These are phyloP conservation scores for Hyparrhenia diplandra DNA, from an alignment of 176 grass and related monocot genomes.

Conservation along the genomic window DNA sequence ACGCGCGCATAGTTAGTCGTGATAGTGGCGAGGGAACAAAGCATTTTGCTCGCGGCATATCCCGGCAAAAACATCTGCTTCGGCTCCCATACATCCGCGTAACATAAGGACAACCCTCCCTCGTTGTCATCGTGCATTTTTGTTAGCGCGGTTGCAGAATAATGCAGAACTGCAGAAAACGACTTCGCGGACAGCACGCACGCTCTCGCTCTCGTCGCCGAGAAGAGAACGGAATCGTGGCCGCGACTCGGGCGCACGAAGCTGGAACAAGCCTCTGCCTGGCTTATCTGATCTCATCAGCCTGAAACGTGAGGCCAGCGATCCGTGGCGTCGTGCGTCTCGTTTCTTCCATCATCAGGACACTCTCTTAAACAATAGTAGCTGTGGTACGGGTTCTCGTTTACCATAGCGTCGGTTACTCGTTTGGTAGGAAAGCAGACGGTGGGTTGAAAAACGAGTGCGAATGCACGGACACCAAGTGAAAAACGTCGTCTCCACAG, in stretches of 20 bases:
- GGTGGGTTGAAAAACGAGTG: background rate
- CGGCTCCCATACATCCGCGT: background rate
- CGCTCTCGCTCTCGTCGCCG: background rate
- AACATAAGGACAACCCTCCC: background rate
- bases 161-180: background rate
- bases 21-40: background rate
- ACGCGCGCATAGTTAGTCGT: background rate
- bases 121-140: constrained; percentile 21
- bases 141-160: background rate
- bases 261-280: background rate
- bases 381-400: too few relatives aligned
- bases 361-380: background rate
- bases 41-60: background rate
- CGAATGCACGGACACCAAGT: background rate
- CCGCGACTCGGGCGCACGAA: constrained; percentile 9
- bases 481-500: background rate
- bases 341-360: background rate
- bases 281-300: background rate
- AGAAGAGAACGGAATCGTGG: background rate
- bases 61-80: background rate
- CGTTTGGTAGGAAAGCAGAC: too few relatives aligned
- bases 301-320: background rate
- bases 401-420: too few relatives aligned
- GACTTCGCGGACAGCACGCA: background rate
- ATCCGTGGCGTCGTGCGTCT: constrained; percentile 3